Base-by-base conservation (phyloP, 2,329 filamentous ascomycete genomes). In the Paraphoma chrysanthemicola region DNA sequence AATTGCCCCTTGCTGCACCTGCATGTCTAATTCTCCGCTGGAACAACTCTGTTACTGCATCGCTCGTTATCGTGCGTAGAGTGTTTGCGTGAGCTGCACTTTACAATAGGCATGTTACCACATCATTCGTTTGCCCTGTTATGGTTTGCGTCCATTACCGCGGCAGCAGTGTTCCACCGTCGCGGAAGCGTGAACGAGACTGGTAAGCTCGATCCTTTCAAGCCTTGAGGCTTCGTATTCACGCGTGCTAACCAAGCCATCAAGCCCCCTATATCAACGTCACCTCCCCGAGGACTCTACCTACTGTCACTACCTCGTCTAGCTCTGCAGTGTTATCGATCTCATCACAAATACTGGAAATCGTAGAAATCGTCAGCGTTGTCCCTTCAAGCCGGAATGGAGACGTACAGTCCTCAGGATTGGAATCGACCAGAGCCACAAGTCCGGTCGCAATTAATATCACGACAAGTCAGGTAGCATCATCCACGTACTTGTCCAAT, bases 231-330 rank as follows among this genome's bases (percentile, higher is more conserved):
- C 60, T 57, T 65, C 62, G 66, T 66, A 66, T 69, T 63, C 51
- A 31, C 53, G 52, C 61, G 53, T 69, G 59, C 70, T 71, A 66
- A 73, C 59, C 39, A 63, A 68, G 63, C 63, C 64, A 59, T 62
- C 56, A 64, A 75, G 64, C 61, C 60, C 57, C 62, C 23, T 72
- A 71, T 62, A 59, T 57, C 55, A 75, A 75, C 56, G 53, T 51
- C 47, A 72, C 68, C 23, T 53, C 57, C 54, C 63, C 54, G 60
- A 53, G 59, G 17, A 55, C 54, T 43, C 42, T 50, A 42, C 51
- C 53, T 33, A 44, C 44, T n/a, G 39, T 53, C 38, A 42, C 53
- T 63, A 44, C 51, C 44, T 54, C 62, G 42, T 55, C 30, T 28
- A 38, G 38, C 11, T 14, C 48, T 51, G 42, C 56, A n/a, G 49